Percentiles rank a stretch among this genome's conserved stretches.
These are phyloP conservation scores for Xylaria multiplex DNA, from an alignment of 2,329 filamentous ascomycete genomes.

Conservation along the genomic window DNA sequence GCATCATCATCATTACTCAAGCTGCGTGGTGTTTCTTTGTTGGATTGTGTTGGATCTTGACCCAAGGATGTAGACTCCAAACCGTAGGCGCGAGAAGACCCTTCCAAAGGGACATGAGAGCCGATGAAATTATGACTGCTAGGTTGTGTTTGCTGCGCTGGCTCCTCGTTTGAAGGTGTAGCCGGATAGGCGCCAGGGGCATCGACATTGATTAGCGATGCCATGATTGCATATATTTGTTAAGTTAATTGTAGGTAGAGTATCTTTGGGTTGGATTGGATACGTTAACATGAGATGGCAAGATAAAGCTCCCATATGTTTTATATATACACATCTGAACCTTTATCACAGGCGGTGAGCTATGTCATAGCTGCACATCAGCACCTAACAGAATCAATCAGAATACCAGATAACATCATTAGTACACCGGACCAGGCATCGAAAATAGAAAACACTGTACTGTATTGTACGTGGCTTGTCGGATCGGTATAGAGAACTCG, in stretches of 20 bases:
- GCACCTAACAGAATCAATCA: background rate
- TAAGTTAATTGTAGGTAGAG: background rate
- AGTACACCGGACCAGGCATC: background rate
- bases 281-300: background rate
- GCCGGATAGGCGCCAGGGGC: conserved; percentile 40
- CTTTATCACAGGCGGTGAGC: background rate
- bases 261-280: background rate
- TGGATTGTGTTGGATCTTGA: background rate
- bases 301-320: background rate
- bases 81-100: background rate
- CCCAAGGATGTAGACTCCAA: background rate
- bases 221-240: conserved; percentile 32
- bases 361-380: conserved; percentile 28
- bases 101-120: background rate
- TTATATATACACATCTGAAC: conserved; percentile 9
- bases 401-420: conserved; percentile 23
- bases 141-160: conserved; percentile 8
- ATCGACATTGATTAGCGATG: conserved; percentile 28
- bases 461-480: background rate
- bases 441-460: background rate
- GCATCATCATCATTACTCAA: conserved; percentile 1
- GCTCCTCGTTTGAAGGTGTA: conserved; percentile 32
- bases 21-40: conserved; percentile 13
- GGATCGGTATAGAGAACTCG: conserved; percentile 9
- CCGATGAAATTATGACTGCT: background rate